These are phyloP conservation scores for Furculomyces boomerangus DNA, from an alignment of 371 early-diverging fungal genomes.

Conservation along the genomic window DNA sequence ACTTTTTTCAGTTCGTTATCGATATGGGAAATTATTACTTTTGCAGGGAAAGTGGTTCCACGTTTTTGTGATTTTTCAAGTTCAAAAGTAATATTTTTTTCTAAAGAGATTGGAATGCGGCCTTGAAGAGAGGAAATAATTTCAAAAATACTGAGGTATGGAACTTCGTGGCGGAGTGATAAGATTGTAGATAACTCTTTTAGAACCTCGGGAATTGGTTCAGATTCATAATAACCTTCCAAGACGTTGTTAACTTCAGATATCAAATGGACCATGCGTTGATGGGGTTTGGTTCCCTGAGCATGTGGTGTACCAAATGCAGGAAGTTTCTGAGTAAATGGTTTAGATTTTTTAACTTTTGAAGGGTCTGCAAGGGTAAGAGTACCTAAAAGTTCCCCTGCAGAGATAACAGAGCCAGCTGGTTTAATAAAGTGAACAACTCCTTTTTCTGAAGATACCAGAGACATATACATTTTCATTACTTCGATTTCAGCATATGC, in stretches of 20 bases:
- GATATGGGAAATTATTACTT: constrained; percentile 40
- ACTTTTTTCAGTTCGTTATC: constrained; percentile 30
- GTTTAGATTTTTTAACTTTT: constrained; percentile 71
- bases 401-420: constrained; percentile 65
- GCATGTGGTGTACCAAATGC: constrained; percentile 52
- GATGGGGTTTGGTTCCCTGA: constrained; percentile 64
- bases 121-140: constrained; percentile 68
- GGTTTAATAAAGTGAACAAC: constrained; percentile 78
- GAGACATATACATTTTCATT: constrained; percentile 99
- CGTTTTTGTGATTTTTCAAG: constrained; percentile 8
- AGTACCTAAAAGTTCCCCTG: constrained; percentile 86
- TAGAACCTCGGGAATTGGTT: constrained; percentile 41
- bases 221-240: constrained; percentile 75
- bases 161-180: constrained; percentile 51
- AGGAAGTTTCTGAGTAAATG: constrained; percentile 76
- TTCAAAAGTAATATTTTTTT: constrained; percentile 25
- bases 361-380: constrained; percentile 84
- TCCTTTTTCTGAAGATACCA: constrained; percentile 79
- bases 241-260: constrained; percentile 51
- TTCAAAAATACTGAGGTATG: constrained; percentile 64
- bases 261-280: constrained; percentile 48
- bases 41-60: constrained; percentile 49
- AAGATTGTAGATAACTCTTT: constrained; percentile 55
- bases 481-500: constrained; percentile 98
- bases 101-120: constrained; percentile 68